Base-by-base conservation (phyloP, 2,329 filamentous ascomycete genomes). In the Pseudocercospora crystallina region DNA sequence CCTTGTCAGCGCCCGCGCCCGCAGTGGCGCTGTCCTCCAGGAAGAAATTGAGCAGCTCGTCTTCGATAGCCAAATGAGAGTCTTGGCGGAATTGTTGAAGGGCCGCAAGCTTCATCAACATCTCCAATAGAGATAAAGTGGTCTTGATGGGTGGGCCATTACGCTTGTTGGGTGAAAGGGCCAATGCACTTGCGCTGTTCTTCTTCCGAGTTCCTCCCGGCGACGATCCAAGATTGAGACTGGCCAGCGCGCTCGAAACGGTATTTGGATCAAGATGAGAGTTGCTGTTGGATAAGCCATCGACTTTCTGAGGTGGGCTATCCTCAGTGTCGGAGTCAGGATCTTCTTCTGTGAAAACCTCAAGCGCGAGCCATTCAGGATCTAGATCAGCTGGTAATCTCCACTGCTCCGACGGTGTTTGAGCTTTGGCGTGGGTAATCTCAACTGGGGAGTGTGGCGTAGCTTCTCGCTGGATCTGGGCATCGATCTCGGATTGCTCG, bases 71-170 rank as follows among this genome's bases (percentile, higher is more conserved):
- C n/a, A 96, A 80, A 63, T 96, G 90, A 0, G 89, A 90, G 35
- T 83, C 81, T 75, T 96, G 91, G 66, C 95, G 88, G 69, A 94
- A 95, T 73, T 96, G 90, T 66, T 96, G 91, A 11, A 96, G 80
- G 15, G 90, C 89, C 4, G 87, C 85, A 40, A 96, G 80, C 36
- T 92, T 89, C 40, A 96, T 81, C 30, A 96, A 77, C 76, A 92
- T 94, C 69, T 96, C 91, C 47, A 96, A 81, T 8, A 96, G 80
- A 1, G 91, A 96, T 5, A 89, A 76, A 0, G 83, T 87, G 1
- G 84, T 85, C 47, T 80, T 81, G 60, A 87, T 80, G 29, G 78
- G 54, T 12, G 54, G 53, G 1, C 49, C 60, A 41, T 26, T 39
- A 31, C 50, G 50, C 31, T 55, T 58, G 14, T 31, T 38, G 40